A percentile compares a stretch with the other conserved stretches of the same genome.
These are phyloP conservation scores for Candida pseudocylindracea DNA, from an alignment of 1,139 yeast species.

Conservation along the genomic window DNA sequence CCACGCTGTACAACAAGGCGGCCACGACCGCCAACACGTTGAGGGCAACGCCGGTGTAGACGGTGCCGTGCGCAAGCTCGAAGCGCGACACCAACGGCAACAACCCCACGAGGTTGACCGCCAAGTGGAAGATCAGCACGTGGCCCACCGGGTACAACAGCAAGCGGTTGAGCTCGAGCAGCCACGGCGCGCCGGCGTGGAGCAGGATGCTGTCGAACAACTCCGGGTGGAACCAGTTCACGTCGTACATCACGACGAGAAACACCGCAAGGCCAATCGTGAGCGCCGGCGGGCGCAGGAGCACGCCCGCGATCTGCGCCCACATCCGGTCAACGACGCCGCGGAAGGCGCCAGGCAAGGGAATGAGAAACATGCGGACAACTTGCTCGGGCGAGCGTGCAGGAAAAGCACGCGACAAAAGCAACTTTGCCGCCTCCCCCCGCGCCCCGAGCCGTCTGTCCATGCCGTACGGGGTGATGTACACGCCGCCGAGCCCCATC, in stretches of 20 bases:
- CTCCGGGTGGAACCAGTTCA: conserved; percentile 8
- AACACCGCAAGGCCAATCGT: conserved; percentile 44
- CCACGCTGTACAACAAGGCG: conserved; percentile 39
- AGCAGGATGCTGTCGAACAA: conserved; percentile 12
- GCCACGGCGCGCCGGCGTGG: conserved; percentile 27
- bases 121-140: conserved; percentile 33
- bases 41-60: conserved; percentile 66
- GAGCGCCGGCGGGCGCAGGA: conserved; percentile 24
- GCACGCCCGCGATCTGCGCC: no score
- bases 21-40: conserved; percentile 52
- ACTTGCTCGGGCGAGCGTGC: no score
- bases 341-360: no score
- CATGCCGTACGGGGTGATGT: no score
- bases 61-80: conserved; percentile 66
- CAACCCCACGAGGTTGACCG: conserved; percentile 37
- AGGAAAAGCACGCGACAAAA: no score
- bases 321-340: no score
- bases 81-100: conserved; percentile 41
- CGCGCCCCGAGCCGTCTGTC: no score
- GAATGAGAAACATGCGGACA: no score
- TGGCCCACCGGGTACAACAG: conserved; percentile 67
- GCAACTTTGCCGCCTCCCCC: no score
- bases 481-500: no score
- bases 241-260: conserved; percentile 15
- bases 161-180: conserved; percentile 22